Evolutionary conservation across 129 eudicot species (phyloP), one percentile per base, ranked within the genome.

Genomic region (Cynara cardunculus): DNA sequence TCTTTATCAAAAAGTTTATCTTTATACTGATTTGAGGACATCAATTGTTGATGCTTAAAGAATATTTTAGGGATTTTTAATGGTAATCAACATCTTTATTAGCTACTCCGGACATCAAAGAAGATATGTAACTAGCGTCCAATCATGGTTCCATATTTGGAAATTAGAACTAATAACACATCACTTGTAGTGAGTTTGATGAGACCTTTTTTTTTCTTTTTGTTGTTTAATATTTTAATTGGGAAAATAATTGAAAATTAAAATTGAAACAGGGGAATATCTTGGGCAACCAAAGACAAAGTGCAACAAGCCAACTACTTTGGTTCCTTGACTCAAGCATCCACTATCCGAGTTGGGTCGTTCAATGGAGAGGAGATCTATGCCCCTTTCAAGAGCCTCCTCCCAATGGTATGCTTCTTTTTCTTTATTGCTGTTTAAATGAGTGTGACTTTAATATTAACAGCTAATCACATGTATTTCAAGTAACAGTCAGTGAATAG

Each of bases 201-300:
- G 32, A n/a, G 22, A 5, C 9, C 34, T 30, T 39, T 9, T 16
- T 14, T 59, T 24, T 44, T 27, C 10, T 46, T 25, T 67, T 37
- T 65, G 18, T 19, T 72, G 25, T 24, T 19, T 77, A 25, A 10
- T 25, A 35, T 61, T 37, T 49, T 73, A 71, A 35, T 67, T 21
- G 34, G 7, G 19, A 24, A 68, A 53, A 2, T 74, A 67, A 53
- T 26, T 35, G 14, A 73, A 7, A 18, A 14, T 28, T 25, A 41
- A 35, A 56, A 53, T 22, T 71, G 67, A 39, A 77, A 73, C 95
- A 96, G 99, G 84, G 99, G 99, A 85, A 96, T 96, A 73, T 96
- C 99, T 62, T 96, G 99, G 99, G 99, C 98, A 77, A 93, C 98
- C 62, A 93, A 93, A 76, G 98, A 93, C 59, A 91, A 93, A 71